Evolutionary conservation across 257 asterid species (phyloP), one percentile per base, ranked within the genome.

Genomic region (Primulina huaijiensis): DNA sequence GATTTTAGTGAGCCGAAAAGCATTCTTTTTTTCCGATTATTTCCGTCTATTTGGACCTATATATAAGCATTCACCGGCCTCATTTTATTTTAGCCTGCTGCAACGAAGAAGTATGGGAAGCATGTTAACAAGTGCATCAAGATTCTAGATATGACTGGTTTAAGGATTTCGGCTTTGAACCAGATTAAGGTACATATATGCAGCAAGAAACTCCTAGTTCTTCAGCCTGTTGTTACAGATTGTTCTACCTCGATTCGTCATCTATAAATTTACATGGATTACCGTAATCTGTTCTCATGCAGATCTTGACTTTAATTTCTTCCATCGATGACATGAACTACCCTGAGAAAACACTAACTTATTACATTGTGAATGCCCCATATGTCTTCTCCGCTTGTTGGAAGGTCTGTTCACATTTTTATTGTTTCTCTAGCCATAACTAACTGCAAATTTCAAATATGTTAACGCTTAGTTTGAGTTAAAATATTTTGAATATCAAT

Each of bases 311-410:
- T 20, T 67, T 78, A 56, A 86, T 86, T 55, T 83, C 88, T 64
- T 78, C 90, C n/a, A 83, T 89, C 67, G 96, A 89, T 74, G 92
- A 86, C 80, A 84, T 86, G 72, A 89, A 89, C 75, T 89, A 89
- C 66, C 92, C 96, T 0, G 96, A 89, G 86, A 86, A 85, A 75
- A 82, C 92, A 55, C 72, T 72, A 69, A 81, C 92, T 59, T 89
- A 86, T 76, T 89, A 86, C 84, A 85, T 89, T 63, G 96, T 89
- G 74, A 89, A 89, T 46, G 89, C 90, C 52, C 92, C 96, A 11
- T 86, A 86, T 62, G 80, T 89, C 64, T 89, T 86, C 75, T 83
- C 92, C 5, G 90, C 90, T 62, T 89, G 96, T 73, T 86, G 96
- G 96, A 89, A 85, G 96, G 96, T 89, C 70, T 2, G 84, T 81